Base-by-base conservation (phyloP, 371 early-diverging fungal species). In the Fennellomyces sp. region DNA sequence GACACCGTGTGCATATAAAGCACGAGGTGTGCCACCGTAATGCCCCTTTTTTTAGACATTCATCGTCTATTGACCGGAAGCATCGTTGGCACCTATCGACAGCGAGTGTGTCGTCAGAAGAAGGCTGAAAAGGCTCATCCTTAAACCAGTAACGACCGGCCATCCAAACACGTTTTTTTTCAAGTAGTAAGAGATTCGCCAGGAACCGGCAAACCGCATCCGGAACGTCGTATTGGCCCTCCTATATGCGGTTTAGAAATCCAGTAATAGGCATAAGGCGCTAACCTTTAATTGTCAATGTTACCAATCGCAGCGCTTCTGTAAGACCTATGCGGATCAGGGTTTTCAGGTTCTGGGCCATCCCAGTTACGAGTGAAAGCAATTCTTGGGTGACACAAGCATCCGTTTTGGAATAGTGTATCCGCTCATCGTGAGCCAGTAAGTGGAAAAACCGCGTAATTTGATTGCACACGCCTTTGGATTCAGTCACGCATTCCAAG, bases 341-440 rank as follows among this genome's bases (percentile, higher is more conserved):
- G 13, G 61, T 61, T 55, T 80, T 80, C 28, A 80, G 52, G 17
- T 70, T 68, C 39, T 80, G 76, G 8, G 80, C 80, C 19, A 80
- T 82, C 27, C 87, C 86, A 38, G 97, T 95, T 2, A 97, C 95
- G 19, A 96, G 74, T 12, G 89, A 81, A 51, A 97, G 77, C 61
- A 97, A 70, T 60, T 95, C 94, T 64, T 96, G 91, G 1, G 95
- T 94, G 65, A 88, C 88, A 12, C 86, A 92, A 23, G 82, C 69
- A 23, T 80, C 73, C 35, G 83, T 82, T 47, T 85, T n/a, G n/a
- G n/a, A n/a, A n/a, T n/a, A 57, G 83, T 1, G 88, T 27, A n/a
- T 29, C 52, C 47, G 6, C 58, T 10, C 60, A 19, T 56, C 84
- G 52, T 91, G 88, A 5, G 89, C 79, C 42, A 97, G 75, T 33